These are phyloP conservation scores for Stenogyne calaminthoides DNA, from an alignment of 305 asterid genomes.

Conservation along the genomic window DNA sequence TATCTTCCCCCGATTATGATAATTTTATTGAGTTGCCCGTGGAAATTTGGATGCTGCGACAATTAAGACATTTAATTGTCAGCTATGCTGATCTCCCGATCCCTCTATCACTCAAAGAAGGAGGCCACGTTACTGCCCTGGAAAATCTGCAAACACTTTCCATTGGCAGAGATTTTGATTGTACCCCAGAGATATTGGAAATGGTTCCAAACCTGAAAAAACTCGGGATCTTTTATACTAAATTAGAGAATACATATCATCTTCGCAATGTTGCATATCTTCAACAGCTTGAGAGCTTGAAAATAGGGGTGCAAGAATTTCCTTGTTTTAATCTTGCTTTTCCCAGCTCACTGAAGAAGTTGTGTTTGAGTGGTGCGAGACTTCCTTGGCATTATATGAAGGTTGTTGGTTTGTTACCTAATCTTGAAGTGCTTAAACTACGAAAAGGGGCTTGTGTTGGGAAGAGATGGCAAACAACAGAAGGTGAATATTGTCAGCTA, in stretches of 20 bases:
- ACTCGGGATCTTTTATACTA: background rate
- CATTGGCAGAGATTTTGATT: background rate
- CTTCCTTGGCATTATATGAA: too few species aligned
- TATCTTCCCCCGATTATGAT: background rate
- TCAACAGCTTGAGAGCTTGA: background rate
- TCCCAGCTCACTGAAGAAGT: too few species aligned
- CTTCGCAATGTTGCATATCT: slow-evolving; percentile 1
- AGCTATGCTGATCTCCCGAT: background rate
- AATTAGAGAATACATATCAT: background rate
- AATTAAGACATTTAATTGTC: slow-evolving; percentile 11
- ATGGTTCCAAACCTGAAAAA: slow-evolving; percentile 17
- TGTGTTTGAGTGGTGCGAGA: too few species aligned
- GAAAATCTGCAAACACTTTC: slow-evolving; percentile 21
- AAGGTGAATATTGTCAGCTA: background rate
- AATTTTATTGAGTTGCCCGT: background rate
- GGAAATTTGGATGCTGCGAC: slow-evolving; percentile 15
- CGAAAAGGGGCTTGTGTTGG: background rate
- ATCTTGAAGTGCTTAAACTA: slow-evolving; percentile 16
- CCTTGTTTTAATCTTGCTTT: background rate
- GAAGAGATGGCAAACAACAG: background rate
- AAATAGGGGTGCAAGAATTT: background rate
- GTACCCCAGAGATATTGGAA: background rate
- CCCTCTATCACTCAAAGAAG: background rate
- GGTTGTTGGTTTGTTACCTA: too few species aligned
- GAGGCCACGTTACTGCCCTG: background rate